Evolutionary conservation across 148 eudicot genomes (phyloP).

Genomic region (Arctostaphylos glauca): DNA sequence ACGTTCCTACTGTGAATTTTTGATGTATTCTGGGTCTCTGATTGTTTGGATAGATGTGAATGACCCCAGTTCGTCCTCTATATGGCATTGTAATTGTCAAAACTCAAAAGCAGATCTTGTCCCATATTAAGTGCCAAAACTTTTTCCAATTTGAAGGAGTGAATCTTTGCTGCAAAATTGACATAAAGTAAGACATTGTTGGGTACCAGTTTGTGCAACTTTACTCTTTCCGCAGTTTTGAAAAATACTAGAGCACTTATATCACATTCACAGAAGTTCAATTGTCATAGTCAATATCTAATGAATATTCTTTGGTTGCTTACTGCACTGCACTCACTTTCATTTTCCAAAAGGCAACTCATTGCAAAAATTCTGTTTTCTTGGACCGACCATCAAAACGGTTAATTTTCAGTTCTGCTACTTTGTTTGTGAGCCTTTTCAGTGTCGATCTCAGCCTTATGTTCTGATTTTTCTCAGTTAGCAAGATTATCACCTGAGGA

Average conservation of each 20-base stretch:
- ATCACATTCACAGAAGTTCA: background rate
- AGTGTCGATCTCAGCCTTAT: background rate
- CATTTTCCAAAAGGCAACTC: background rate
- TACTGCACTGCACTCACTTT: background rate
- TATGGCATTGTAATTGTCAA: background rate
- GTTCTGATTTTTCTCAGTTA: slow-evolving; percentile 37
- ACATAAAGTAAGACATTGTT: background rate
- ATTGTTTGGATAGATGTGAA: background rate
- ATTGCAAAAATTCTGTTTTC: background rate
- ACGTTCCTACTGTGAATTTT: background rate
- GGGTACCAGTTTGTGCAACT: background rate
- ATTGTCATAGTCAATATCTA: background rate
- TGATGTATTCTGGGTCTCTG: background rate
- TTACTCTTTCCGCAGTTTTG: background rate
- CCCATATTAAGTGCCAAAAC: background rate
- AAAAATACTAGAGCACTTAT: background rate
- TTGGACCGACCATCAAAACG: background rate
- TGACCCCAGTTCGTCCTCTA: background rate
- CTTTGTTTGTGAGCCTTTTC: background rate
- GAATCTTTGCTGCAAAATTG: slow-evolving; percentile 1
- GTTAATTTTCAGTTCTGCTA: background rate
- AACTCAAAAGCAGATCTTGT: background rate
- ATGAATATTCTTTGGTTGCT: background rate
- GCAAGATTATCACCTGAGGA: slow-evolving; percentile 78
- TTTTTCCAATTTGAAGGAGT: background rate